These are phyloP conservation scores for Monilinia polystroma DNA, from an alignment of 2,329 filamentous ascomycete species.

Conservation along the genomic window DNA sequence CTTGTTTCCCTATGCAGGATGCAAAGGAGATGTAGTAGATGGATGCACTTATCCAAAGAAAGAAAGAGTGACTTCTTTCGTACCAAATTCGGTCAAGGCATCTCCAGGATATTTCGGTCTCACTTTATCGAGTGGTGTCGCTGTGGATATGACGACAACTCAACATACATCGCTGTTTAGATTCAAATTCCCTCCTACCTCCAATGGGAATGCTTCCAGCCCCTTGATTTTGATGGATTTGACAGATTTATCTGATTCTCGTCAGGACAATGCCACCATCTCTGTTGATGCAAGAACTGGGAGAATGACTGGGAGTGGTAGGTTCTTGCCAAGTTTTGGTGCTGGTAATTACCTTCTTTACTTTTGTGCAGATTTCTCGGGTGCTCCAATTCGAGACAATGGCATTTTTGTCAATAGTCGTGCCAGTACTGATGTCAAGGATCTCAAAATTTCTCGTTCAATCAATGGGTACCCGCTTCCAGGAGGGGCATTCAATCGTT, in stretches of 20 bases:
- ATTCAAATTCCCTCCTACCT: slow-evolving; percentile 56
- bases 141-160: slow-evolving; percentile 66
- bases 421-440: slow-evolving; percentile 49
- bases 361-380: slow-evolving; percentile 68
- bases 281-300: slow-evolving; percentile 55
- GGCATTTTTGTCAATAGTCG: slow-evolving; percentile 62
- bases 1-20: slow-evolving; percentile 64
- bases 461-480: slow-evolving; percentile 57
- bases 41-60: slow-evolving; percentile 59
- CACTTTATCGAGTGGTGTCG: slow-evolving; percentile 54
- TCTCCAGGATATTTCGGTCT: slow-evolving; percentile 66
- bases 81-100: slow-evolving; percentile 53
- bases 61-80: slow-evolving; percentile 42
- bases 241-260: slow-evolving; percentile 60
- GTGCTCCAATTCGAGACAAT: slow-evolving; percentile 55
- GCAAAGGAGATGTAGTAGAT: slow-evolving; percentile 60
- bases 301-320: slow-evolving; percentile 60
- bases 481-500: slow-evolving; percentile 62
- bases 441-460: slow-evolving; percentile 50
- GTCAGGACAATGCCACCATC: slow-evolving; percentile 56
- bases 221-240: slow-evolving; percentile 67
- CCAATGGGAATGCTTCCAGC: slow-evolving; percentile 41
- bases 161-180: slow-evolving; percentile 64
- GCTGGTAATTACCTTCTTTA: slow-evolving; percentile 58
- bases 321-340: slow-evolving; percentile 65